Evolutionary conservation across 1,139 yeast genomes (phyloP), one percentile per base, ranked within the genome.

Genomic region (Sugiyamaella pinicola): DNA sequence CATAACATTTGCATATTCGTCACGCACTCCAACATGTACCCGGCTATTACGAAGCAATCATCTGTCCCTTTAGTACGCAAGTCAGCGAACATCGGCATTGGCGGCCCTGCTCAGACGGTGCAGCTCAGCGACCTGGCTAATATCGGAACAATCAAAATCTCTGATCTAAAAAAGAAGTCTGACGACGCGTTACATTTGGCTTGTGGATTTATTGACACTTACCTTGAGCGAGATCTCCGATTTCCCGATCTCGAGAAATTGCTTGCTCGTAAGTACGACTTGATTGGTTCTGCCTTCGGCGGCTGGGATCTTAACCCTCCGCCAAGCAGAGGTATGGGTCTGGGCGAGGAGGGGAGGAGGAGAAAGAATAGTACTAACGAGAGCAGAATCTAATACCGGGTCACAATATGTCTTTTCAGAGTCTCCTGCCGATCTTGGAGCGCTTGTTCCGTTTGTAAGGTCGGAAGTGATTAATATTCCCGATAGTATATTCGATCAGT

Each of bases 391-490:
- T 9, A 46, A 46, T 21, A 35, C 26, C 9, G 43, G 37, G 15
- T 38, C 49, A 6, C 42, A 26, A 17, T 53, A 53, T 24, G 43
- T 42, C 26, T 53, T 43, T 38, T 31, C 51, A 1, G 49, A 41
- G 15, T 41, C 51, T 4, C 51, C 62, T 1, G 48, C 50, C 13
- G 62, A 64, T 15, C 51, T 67, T 19, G 70, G 71, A 2, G 65
- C 73, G 1, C 84, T 87, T 64, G 80, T 87, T n/a, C 85, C 96
- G 8, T 90, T 89, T 67, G 91, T 83, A 61, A 84, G 85, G 62
- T 75, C 84, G 3, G 79, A 80, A 44, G 83, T 84, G 54, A 76
- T 84, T 55, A 82, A 81, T 64, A 81, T 91, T 51, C 98, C 98
- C 0, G 96, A 90, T 67, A 83, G 81, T 58, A 83, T 90, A 59